Evolutionary conservation across 2,329 filamentous ascomycete species (phyloP).

Genomic region (Diaporthe destruens): DNA sequence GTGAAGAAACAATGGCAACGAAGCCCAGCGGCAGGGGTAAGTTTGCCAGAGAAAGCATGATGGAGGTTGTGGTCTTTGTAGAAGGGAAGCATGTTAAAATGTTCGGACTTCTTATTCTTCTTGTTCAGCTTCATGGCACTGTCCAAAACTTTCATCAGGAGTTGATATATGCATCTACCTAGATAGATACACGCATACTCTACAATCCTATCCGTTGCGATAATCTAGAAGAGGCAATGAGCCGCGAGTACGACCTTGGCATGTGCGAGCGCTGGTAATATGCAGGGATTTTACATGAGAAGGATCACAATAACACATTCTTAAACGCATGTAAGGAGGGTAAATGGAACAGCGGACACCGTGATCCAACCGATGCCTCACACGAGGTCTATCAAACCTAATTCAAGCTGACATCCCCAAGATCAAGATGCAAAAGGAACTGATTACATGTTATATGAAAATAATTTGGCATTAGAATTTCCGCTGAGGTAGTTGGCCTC

Average conservation of each 20-base stretch:
- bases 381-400: too few species aligned
- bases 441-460: too few species aligned
- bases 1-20: background rate
- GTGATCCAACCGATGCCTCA: too few species aligned
- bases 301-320: conserved; percentile 4
- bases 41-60: background rate
- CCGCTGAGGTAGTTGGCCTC: too few species aligned
- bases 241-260: conserved; percentile 10
- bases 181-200: background rate
- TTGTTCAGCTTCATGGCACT: background rate
- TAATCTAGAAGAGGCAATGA: background rate
- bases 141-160: background rate
- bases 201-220: background rate
- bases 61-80: background rate
- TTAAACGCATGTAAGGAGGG: background rate
- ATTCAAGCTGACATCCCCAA: too few species aligned
- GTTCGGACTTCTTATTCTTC: background rate
- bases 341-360: background rate
- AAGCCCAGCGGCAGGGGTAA: background rate
- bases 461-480: too few species aligned
- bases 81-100: background rate
- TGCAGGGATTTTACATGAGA: background rate
- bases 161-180: conserved; percentile 2
- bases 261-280: background rate
- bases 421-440: too few species aligned